A percentile compares a stretch with the other conserved stretches of the same genome.
These are phyloP conservation scores for Raffaelea arxii DNA, from an alignment of 2,329 filamentous ascomycete genomes.

Conservation along the genomic window DNA sequence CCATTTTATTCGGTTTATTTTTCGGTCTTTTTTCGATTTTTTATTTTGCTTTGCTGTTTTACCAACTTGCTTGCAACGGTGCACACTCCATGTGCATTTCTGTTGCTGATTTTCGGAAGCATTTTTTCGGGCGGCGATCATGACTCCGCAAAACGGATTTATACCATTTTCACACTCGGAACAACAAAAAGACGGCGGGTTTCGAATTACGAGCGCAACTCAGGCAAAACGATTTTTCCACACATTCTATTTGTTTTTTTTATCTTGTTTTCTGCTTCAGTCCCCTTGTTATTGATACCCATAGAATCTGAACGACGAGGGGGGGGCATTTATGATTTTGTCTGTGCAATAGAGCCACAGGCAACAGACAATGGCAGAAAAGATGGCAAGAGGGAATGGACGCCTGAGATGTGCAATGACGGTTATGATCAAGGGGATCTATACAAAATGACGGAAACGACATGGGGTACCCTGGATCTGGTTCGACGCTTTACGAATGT, in stretches of 20 bases:
- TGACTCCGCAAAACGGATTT: conserved; percentile 20
- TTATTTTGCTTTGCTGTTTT: conserved; percentile 4
- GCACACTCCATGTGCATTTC: conserved; percentile 12
- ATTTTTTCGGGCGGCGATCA: conserved; percentile 25
- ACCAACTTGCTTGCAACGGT: conserved; percentile 2
- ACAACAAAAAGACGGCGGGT: conserved; percentile 24
- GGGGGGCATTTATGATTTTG: conserved; percentile 15
- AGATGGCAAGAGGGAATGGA: conserved; percentile 11
- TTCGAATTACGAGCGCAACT: conserved; percentile 24
- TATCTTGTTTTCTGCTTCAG: conserved; percentile 23
- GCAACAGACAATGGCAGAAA: conserved; percentile 12
- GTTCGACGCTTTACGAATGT: conserved; percentile 26
- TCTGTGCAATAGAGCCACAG: too few relatives aligned
- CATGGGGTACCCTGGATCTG: conserved; percentile 18
- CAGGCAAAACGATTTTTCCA: conserved; percentile 26
- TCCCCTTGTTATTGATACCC: conserved; percentile 28
- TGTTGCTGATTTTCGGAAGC: conserved; percentile 16
- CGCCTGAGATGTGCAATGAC: conserved; percentile 20
- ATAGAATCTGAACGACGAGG: conserved; percentile 24
- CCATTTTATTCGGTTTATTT: conserved; percentile 8
- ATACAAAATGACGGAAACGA: conserved; percentile 10
- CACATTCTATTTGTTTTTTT: conserved; percentile 20
- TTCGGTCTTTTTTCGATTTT: not conserved
- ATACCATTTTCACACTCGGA: conserved; percentile 18
- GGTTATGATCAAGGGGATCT: conserved; percentile 20